phyloP scores from a whole-genome alignment of 2,329 filamentous ascomycete genomes.

The Talaromyces sp. region DNA sequence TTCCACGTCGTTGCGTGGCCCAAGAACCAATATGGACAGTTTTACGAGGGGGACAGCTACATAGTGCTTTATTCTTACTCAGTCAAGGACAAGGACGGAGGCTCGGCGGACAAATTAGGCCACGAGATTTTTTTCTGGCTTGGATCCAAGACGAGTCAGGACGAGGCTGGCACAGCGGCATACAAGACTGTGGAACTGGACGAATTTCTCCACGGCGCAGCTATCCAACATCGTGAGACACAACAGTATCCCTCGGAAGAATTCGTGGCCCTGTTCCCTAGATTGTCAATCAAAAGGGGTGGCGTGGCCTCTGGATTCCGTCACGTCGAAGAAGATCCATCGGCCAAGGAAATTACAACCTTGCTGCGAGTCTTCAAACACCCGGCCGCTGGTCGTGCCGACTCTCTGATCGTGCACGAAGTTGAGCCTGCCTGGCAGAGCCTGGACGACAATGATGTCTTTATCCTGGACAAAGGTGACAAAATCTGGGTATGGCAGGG shows the following conservation, averaged over 20 bases:
- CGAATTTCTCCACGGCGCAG: constrained; percentile 59
- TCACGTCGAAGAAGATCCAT: constrained; percentile 50
- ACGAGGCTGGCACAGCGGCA: constrained; percentile 64
- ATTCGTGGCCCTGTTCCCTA: constrained; percentile 59
- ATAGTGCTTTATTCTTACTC: constrained; percentile 60
- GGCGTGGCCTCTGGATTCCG: constrained; percentile 60
- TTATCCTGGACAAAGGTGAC: constrained; percentile 57
- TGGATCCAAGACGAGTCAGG: constrained; percentile 60
- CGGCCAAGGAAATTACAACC: constrained; percentile 44
- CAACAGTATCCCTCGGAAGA: constrained; percentile 56
- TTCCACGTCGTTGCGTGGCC: constrained; percentile 63
- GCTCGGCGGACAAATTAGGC: constrained; percentile 39
- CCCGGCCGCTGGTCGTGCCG: constrained; percentile 43
- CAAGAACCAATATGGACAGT: constrained; percentile 52
- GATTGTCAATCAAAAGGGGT: constrained; percentile 56
- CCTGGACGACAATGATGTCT: constrained; percentile 62
- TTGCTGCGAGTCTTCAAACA: constrained; percentile 63
- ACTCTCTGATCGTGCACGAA: constrained; percentile 56
- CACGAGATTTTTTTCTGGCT: constrained; percentile 71
- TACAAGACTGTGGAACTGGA: constrained; percentile 69
- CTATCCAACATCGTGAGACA: constrained; percentile 62
- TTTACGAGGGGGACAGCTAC: constrained; percentile 66
- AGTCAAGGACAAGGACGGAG: constrained; percentile 32
- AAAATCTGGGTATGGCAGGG: constrained; percentile 71
- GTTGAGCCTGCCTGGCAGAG: constrained; percentile 59